Evolutionary conservation across 192 early-diverging fungal genomes (phyloP).

Genomic region (Rhizoclosmatium globosum): DNA sequence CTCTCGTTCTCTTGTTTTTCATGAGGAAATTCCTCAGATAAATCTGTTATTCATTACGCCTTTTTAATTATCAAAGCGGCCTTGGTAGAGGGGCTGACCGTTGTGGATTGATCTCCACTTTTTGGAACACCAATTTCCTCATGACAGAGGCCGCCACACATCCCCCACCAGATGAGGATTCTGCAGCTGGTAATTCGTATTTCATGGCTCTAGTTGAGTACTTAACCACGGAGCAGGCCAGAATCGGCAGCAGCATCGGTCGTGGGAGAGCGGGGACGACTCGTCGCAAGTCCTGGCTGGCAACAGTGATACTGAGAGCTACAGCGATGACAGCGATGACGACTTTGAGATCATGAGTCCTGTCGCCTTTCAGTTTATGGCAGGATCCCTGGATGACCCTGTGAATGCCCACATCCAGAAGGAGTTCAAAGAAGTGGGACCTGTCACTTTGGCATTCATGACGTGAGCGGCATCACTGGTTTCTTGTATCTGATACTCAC

Average conservation of each 20-base stretch:
- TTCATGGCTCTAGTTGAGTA: too few relatives aligned
- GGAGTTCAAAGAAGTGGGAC: neutral
- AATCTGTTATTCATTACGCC: neutral
- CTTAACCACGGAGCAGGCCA: too few relatives aligned
- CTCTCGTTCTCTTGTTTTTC: too few relatives aligned
- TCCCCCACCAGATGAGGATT: neutral
- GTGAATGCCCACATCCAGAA: neutral
- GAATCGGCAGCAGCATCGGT: too few relatives aligned
- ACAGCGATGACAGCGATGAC: constrained; percentile 5
- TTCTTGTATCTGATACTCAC: neutral
- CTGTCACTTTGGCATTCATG: constrained; percentile 18
- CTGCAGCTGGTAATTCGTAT: neutral
- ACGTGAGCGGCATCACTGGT: constrained; percentile 11
- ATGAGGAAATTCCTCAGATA: neutral
- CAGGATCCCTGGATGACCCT: constrained; percentile 11
- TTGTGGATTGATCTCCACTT: too few relatives aligned
- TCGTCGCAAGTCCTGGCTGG: neutral
- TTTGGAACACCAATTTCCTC: too few relatives aligned
- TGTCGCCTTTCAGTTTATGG: constrained; percentile 17
- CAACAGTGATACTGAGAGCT: neutral
- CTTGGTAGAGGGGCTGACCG: too few relatives aligned
- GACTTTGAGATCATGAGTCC: constrained; percentile 28
- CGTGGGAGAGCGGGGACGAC: constrained; percentile 23
- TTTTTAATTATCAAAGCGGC: too few relatives aligned
- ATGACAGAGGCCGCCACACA: too few relatives aligned